Percentiles rank a stretch among this genome's conserved stretches.
These are phyloP conservation scores for Casuarina equisetifolia DNA, from an alignment of 306 rosid species.

Conservation along the genomic window DNA sequence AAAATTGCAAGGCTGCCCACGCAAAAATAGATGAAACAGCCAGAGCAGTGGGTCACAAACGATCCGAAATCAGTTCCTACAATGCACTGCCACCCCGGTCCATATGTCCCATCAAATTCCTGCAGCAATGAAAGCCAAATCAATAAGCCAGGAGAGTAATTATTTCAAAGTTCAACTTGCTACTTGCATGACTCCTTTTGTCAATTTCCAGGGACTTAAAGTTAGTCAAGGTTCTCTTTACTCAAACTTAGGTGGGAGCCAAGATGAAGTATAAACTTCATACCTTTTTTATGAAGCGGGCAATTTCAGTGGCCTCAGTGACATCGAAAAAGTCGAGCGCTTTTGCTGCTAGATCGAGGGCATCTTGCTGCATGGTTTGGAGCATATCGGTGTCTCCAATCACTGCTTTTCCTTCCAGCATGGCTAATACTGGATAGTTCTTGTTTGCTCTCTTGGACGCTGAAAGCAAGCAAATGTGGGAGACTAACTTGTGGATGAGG, in stretches of 20 bases:
- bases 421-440: conserved; percentile 23
- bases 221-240: not conserved
- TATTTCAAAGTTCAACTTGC: not conserved
- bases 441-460: too few relatives aligned
- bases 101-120: conserved; percentile 75
- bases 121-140: conserved; percentile 30
- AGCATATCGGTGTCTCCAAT: conserved; percentile 86
- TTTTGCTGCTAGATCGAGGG: conserved; percentile 70
- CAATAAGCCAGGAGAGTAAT: not conserved
- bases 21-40: conserved; percentile 76
- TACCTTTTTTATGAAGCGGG: conserved; percentile 75
- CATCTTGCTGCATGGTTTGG: conserved; percentile 74
- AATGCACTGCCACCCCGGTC: conserved; percentile 88
- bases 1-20: conserved; percentile 72
- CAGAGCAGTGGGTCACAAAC: conserved; percentile 78
- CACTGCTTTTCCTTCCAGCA: conserved; percentile 87
- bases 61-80: conserved; percentile 94
- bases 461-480: not conserved
- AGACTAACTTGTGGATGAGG: conserved; percentile 13
- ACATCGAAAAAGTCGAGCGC: conserved; percentile 85
- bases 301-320: conserved; percentile 81
- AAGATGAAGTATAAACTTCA: not conserved
- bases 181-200: not conserved
- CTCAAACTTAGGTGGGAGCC: not conserved
- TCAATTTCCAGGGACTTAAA: not conserved